A percentile compares a stretch with the other conserved stretches of the same genome.
Evolutionary conservation across 441 rosid species (phyloP).

Genomic region (Aleurites moluccanus): DNA sequence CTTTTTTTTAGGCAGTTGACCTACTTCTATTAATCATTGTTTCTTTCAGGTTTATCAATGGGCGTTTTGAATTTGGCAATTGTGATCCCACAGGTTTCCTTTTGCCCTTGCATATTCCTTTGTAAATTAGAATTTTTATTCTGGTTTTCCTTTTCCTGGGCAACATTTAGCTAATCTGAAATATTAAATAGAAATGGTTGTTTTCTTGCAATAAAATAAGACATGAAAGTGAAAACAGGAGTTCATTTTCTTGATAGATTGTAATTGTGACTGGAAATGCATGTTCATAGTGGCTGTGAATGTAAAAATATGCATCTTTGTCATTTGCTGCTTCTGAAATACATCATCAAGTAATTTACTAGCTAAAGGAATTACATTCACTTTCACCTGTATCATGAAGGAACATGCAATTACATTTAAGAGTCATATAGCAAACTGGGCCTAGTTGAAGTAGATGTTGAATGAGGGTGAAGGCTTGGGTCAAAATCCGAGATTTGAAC

Average conservation of each 20-base stretch:
- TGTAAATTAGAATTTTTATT: neutral
- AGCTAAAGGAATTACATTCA: neutral
- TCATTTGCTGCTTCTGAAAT: neutral
- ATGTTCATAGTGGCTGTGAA: neutral
- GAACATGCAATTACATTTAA: neutral
- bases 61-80: slow-evolving; percentile 93
- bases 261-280: neutral
- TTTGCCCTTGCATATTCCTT: slow-evolving; percentile 18
- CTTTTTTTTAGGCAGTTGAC: slow-evolving; percentile 14
- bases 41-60: slow-evolving; percentile 82
- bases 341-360: neutral
- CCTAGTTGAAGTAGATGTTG: neutral
- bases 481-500: neutral
- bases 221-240: neutral
- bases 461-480: neutral
- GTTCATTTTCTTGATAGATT: slow-evolving; percentile 2
- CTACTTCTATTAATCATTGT: slow-evolving; percentile 26
- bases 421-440: neutral
- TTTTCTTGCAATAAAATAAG: neutral
- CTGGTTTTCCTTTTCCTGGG: neutral
- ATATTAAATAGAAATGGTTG: neutral
- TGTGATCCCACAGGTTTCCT: slow-evolving; percentile 87
- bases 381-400: neutral
- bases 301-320: neutral
- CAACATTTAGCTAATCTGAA: neutral